Percentiles rank a stretch among this genome's conserved stretches.
Conservation (phyloP, 192 early-diverging fungal genomes). For the Coemansia sp. region DNA sequence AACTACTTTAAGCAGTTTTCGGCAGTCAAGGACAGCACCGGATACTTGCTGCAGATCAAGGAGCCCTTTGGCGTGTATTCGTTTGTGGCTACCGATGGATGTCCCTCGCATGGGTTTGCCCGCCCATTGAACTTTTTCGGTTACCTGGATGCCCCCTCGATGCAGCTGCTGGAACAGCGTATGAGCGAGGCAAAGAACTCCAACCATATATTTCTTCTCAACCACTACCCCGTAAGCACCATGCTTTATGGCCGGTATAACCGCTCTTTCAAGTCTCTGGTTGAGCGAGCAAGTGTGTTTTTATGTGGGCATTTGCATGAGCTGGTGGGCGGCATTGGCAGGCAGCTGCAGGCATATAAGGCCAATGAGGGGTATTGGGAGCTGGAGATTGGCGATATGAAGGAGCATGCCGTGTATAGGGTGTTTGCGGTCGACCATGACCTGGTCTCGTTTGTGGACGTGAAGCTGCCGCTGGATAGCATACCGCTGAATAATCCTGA, state of each 20-base stretch:
- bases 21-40: constrained; percentile 56
- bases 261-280: constrained; percentile 59
- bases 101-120: constrained; percentile 68
- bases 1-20: constrained; percentile 66
- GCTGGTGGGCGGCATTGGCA: constrained; percentile 56
- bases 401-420: constrained; percentile 81
- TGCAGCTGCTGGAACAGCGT: constrained; percentile 65
- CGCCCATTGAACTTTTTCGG: constrained; percentile 92
- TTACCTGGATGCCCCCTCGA: constrained; percentile 66
- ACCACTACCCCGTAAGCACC: constrained; percentile 80
- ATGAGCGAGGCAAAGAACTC: constrained; percentile 60
- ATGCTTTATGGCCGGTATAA: constrained; percentile 69
- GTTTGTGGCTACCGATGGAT: constrained; percentile 83
- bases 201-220: constrained; percentile 44
- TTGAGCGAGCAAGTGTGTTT: constrained; percentile 65
- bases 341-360: constrained; percentile 65
- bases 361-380: constrained; percentile 66
- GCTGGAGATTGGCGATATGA: constrained; percentile 88
- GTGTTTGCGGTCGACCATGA: constrained; percentile 86
- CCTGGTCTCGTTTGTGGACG: constrained; percentile 77
- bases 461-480: constrained; percentile 58
- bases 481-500: constrained; percentile 56
- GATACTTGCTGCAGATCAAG: constrained; percentile 60
- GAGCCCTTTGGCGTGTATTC: constrained; percentile 74
- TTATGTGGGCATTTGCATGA: constrained; percentile 87